Evolutionary conservation across 352 stramenopile species (phyloP).

Genomic region (Phytophthora sp.): DNA sequence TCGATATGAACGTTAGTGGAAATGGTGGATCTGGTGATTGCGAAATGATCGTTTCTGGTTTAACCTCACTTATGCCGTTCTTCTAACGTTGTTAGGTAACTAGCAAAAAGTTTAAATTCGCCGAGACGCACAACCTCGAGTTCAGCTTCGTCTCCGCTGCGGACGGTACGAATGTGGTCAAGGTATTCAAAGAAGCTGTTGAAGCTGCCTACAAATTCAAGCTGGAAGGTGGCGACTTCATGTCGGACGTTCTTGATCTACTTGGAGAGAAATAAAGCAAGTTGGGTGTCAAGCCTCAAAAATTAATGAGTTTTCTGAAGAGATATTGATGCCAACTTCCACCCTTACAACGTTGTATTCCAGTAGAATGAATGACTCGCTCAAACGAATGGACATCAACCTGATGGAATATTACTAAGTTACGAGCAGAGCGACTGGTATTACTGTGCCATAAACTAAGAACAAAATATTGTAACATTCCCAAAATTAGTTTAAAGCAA

Average conservation of each 20-base stretch:
- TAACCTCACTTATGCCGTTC: not conserved
- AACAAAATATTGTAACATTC: too few species aligned
- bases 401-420: slow-evolving; percentile 2
- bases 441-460: too few species aligned
- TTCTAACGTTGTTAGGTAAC: slow-evolving; percentile 76
- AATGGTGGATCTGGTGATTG: too few species aligned
- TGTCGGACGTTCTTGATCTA: slow-evolving; percentile 92
- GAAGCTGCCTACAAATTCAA: slow-evolving; percentile 89
- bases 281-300: slow-evolving; percentile 5
- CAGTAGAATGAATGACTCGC: slow-evolving; percentile 23
- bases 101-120: slow-evolving; percentile 97
- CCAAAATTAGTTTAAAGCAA: slow-evolving; percentile 19
- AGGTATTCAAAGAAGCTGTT: slow-evolving; percentile 93
- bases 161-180: slow-evolving; percentile 96
- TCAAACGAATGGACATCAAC: not conserved
- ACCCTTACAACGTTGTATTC: not conserved
- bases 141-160: slow-evolving; percentile 95
- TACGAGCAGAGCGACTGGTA: not conserved
- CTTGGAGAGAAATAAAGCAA: slow-evolving; percentile 72
- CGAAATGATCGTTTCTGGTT: not conserved
- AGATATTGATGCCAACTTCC: not conserved
- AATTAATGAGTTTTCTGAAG: not conserved
- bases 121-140: slow-evolving; percentile 92
- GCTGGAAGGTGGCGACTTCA: slow-evolving; percentile 91
- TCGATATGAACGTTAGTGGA: slow-evolving; percentile 89